A percentile compares a stretch with the other conserved stretches of the same genome.
These are phyloP conservation scores for Leccinum angustisporum DNA, from an alignment of 1,284 basidiomycete genomes.

Conservation along the genomic window DNA sequence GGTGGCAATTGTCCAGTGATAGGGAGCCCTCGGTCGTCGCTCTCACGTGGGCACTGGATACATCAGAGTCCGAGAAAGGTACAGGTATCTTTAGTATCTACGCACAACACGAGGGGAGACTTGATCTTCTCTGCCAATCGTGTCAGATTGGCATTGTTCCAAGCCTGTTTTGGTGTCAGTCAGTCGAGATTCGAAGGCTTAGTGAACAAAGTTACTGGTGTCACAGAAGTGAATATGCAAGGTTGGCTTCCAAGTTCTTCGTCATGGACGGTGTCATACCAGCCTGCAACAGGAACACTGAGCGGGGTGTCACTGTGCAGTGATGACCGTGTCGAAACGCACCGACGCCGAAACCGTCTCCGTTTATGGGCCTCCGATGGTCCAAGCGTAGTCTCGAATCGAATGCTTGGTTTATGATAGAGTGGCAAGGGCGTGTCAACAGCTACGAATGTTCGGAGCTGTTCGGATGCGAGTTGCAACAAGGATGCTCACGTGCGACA, in stretches of 20 bases:
- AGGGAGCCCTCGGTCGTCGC: conserved; percentile 85
- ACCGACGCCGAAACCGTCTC: conserved; percentile 97
- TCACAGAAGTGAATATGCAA: conserved; percentile 96
- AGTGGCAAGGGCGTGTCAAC: conserved; percentile 89
- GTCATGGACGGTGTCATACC: conserved; percentile 82
- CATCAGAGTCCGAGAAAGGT: conserved; percentile 1
- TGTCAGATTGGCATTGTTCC: conserved; percentile 91
- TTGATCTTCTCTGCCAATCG: conserved; percentile 94
- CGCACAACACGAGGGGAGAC: conserved; percentile 89
- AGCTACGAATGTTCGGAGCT: conserved; percentile 47
- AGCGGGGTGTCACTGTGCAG: background rate
- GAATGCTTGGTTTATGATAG: conserved; percentile 95
- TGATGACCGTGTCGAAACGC: conserved; percentile 39
- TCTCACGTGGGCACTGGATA: conserved; percentile 79
- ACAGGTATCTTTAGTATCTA: conserved; percentile 8
- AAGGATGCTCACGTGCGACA: conserved; percentile 66
- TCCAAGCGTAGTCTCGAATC: conserved; percentile 87
- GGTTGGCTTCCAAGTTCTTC: conserved; percentile 83
- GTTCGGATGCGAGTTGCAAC: background rate
- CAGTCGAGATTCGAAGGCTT: conserved; percentile 3
- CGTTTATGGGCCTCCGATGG: conserved; percentile 82
- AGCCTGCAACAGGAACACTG: conserved; percentile 47
- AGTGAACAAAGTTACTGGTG: conserved; percentile 55
- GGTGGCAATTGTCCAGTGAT: conserved; percentile 93
- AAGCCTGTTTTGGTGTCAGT: conserved; percentile 58